Evolutionary conservation across 306 rosid genomes (phyloP).

Genomic region (Crotalaria pallida): DNA sequence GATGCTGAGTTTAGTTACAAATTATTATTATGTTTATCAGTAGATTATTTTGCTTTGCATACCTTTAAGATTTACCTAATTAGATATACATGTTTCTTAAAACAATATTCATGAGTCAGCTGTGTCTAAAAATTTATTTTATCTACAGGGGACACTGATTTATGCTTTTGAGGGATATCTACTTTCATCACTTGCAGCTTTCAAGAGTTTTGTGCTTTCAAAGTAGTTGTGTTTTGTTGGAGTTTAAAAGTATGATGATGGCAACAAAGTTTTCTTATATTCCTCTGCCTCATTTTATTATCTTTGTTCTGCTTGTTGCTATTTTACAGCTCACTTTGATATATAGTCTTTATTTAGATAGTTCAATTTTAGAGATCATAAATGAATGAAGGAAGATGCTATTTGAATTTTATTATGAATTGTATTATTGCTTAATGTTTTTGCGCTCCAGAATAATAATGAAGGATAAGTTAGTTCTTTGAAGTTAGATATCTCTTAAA

Average conservation of each 20-base stretch:
- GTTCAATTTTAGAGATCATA: background rate
- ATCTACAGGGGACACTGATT: conserved; percentile 17
- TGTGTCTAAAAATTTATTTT: background rate
- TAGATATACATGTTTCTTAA: background rate
- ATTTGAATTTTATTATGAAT: background rate
- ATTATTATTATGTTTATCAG: background rate
- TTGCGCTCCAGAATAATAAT: background rate
- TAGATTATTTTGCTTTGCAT: background rate
- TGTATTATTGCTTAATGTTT: background rate
- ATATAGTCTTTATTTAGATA: background rate
- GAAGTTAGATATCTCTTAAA: too few relatives aligned
- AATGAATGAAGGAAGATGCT: too few relatives aligned
- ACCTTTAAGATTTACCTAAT: background rate
- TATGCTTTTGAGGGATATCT: background rate
- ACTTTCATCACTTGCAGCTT: background rate
- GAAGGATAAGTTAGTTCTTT: background rate
- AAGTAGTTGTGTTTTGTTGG: background rate
- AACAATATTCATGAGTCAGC: too few relatives aligned
- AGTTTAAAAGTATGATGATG: background rate
- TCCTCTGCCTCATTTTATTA: background rate
- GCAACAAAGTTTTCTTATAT: background rate
- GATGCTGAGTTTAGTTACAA: background rate
- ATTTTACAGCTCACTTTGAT: background rate
- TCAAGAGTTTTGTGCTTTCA: background rate
- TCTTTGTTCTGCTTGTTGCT: background rate